Evolutionary conservation across 1,139 yeast genomes (phyloP), one percentile per base, ranked within the genome.

Genomic region (Suzukiozyma palmioleophila): DNA sequence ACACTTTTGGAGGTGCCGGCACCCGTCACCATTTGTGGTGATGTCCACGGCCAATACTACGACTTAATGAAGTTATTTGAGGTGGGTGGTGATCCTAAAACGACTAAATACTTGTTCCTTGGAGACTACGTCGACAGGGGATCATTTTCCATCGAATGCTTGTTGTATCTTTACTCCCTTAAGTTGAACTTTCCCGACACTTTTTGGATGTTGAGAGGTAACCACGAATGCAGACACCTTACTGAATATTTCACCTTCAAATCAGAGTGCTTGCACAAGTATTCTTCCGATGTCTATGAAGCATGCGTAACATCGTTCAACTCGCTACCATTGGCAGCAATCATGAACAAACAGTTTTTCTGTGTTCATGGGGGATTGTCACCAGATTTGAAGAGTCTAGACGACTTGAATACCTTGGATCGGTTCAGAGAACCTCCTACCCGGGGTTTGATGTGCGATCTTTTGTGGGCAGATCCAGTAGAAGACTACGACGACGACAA

Each of bases 121-220:
- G 98, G 98, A 13, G 98, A 92, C 62, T 92, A 92, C 56, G 98
- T 92, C 26, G 98, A 92, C 62, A 73, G 98, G 49, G 98, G 98
- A 3, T 82, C 88, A 32, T 90, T 86, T 55, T 86, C 97, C 12
- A 80, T 89, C 43, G 98, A 92, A 64, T 86, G 95, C 54, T 73
- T 92, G 43, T 60, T 92, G 39, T 84, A 85, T 54, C 65, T 92
- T 43, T 90, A 88, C 70, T 66, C 95, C 2, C 66, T 90, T 55
- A 92, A 92, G 59, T 70, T 89, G 53, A 84, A 79, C 57, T 85
- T 80, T 57, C 95, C 95, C 8, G 62, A 70, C 32, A 78, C 88
- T 4, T 77, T 92, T 48, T 87, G 86, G 77, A 71, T 92, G 75
- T 69, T 92, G 39, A 70, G 98, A 47, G 98, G 98, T 11, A 92